phyloP scores from a whole-genome alignment of 495 filamentous ascomycete genomes.

The Aspergillus panamensis region DNA sequence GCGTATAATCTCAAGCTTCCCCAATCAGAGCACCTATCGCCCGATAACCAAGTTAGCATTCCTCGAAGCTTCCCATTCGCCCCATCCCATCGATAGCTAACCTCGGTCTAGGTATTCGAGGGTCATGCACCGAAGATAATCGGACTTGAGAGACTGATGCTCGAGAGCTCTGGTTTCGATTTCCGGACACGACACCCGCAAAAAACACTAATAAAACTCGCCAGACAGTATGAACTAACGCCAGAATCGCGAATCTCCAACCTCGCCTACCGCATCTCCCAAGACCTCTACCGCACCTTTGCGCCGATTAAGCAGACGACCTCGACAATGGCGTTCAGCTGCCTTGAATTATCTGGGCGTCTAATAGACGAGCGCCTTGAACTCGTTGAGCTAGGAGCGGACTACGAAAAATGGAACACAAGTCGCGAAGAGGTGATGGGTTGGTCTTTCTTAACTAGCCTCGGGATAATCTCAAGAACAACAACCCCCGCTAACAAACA shows the following conservation, averaged over 20 bases:
- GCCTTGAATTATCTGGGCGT: slow-evolving; percentile 73
- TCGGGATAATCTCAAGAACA: background rate
- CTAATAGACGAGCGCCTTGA: slow-evolving; percentile 52
- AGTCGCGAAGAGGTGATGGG: slow-evolving; percentile 68
- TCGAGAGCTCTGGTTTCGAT: slow-evolving; percentile 91
- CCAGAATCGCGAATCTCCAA: slow-evolving; percentile 53
- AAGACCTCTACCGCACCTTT: slow-evolving; percentile 90
- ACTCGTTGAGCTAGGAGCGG: slow-evolving; percentile 40
- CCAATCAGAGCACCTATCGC: slow-evolving; percentile 67
- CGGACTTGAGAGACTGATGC: slow-evolving; percentile 84
- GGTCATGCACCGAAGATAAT: slow-evolving; percentile 70
- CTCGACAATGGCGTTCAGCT: slow-evolving; percentile 73
- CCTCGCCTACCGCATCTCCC: slow-evolving; percentile 72
- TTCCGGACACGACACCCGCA: slow-evolving; percentile 90
- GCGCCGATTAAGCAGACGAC: slow-evolving; percentile 84
- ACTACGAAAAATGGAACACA: slow-evolving; percentile 57
- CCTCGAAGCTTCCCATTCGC: background rate
- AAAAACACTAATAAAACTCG: slow-evolving; percentile 73
- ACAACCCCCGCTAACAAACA: background rate
- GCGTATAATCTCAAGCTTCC: slow-evolving; percentile 77
- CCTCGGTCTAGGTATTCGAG: slow-evolving; percentile 65
- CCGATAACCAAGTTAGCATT: slow-evolving; percentile 69
- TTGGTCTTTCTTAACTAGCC: slow-evolving; percentile 20
- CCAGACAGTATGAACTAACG: slow-evolving; percentile 47
- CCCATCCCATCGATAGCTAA: slow-evolving; percentile 3